phyloP scores from a whole-genome alignment of 1,284 basidiomycete species.

The Leccinum fuscescens region DNA sequence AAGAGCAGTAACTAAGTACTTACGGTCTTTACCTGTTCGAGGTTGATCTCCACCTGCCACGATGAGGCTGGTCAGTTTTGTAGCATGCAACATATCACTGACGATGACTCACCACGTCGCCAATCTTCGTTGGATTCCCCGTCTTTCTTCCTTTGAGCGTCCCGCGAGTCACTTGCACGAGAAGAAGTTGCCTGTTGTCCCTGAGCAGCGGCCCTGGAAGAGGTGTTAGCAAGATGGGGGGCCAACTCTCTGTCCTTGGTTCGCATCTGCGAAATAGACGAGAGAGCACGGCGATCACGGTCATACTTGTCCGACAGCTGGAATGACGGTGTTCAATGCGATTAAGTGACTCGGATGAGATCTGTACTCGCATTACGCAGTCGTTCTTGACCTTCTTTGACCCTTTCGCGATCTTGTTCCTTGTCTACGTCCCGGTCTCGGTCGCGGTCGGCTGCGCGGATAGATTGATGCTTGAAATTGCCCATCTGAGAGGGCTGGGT shows the following conservation, averaged over 20 bases:
- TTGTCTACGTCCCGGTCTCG: slow-evolving; percentile 58
- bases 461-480: slow-evolving; percentile 81
- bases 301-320: slow-evolving; percentile 84
- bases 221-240: slow-evolving; percentile 52
- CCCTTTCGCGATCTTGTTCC: slow-evolving; percentile 66
- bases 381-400: slow-evolving; percentile 74
- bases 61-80: slow-evolving; percentile 3
- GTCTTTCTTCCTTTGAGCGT: slow-evolving; percentile 61
- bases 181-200: slow-evolving; percentile 39
- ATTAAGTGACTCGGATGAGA: slow-evolving; percentile 7
- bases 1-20: slow-evolving; percentile 28
- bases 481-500: slow-evolving; percentile 86
- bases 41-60: slow-evolving; percentile 47
- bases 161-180: slow-evolving; percentile 56
- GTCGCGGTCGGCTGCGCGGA: slow-evolving; percentile 67
- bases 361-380: slow-evolving; percentile 61
- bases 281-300: slow-evolving; percentile 67
- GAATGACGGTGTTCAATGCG: slow-evolving; percentile 9
- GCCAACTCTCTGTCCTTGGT: slow-evolving; percentile 68
- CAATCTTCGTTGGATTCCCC: slow-evolving; percentile 77
- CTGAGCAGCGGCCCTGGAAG: slow-evolving; percentile 43
- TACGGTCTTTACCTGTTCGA: slow-evolving; percentile 58
- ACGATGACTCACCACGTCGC: slow-evolving; percentile 60
- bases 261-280: slow-evolving; percentile 45
- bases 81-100: neutral